phyloP scores from a whole-genome alignment of 768 basidiomycete species.

The Boletus vinaceobasis region DNA sequence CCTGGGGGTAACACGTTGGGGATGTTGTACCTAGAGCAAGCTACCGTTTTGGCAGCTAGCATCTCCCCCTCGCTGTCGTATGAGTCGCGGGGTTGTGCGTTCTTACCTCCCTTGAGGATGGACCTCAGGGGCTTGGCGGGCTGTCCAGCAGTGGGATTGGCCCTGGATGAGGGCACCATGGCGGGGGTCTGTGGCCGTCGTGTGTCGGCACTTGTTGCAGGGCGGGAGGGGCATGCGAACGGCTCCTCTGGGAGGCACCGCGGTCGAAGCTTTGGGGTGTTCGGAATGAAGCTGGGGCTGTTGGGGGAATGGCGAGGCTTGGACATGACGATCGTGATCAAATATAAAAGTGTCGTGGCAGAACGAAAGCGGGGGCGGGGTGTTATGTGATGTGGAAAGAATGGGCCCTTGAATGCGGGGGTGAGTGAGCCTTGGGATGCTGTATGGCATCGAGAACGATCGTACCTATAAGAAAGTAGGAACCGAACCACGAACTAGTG shows the following conservation, averaged over 20 bases:
- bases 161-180: constrained; percentile 14
- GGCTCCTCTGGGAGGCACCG: constrained; percentile 20
- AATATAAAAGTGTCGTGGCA: constrained; percentile 16
- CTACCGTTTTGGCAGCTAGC: constrained; percentile 18
- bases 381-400: not conserved
- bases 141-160: constrained; percentile 20
- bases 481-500: constrained; percentile 14
- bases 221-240: constrained; percentile 7
- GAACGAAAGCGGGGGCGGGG: constrained; percentile 12
- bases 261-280: constrained; percentile 21
- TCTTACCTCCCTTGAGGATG: constrained; percentile 28
- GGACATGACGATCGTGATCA: constrained; percentile 29
- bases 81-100: constrained; percentile 14
- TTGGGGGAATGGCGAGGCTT: constrained; percentile 14
- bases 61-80: constrained; percentile 32
- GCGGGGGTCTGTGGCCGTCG: constrained; percentile 21
- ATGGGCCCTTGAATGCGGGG: not conserved
- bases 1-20: constrained; percentile 22
- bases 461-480: constrained; percentile 13
- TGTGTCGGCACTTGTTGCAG: constrained; percentile 12
- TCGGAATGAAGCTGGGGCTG: constrained; percentile 16
- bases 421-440: not conserved
- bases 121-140: constrained; percentile 25
- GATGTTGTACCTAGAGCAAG: constrained; percentile 20
- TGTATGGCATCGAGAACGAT: not conserved